Base-by-base conservation (phyloP, 805 yeast genomes). In the Yamadazyma philogaea region DNA sequence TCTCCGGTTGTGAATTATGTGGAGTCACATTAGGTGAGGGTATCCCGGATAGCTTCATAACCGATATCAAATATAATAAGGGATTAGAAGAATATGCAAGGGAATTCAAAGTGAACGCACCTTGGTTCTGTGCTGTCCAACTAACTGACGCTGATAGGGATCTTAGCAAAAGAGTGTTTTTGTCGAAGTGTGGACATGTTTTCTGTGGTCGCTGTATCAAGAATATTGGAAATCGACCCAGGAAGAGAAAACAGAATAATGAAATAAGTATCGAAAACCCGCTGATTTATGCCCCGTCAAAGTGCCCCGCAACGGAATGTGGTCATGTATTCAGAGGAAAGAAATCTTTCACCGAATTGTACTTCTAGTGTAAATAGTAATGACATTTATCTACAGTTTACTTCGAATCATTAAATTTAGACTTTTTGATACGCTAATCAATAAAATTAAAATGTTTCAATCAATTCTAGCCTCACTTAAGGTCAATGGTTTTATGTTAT, bases 151-250 rank as follows among this genome's bases (percentile, higher is more conserved):
- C 56, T 17, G 51, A 60, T n/a, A 44, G 45, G 22, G 63, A 60
- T 37, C 30, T 64, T 22, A 46, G 54, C 10, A 46, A 39, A 26
- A 41, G 71, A 27, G 43, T 60, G 10, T 88, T 82, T 54, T 72
- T 74, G 15, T 75, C 86, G 0, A 64, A 61, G 30, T 88, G 96
- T 67, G 96, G 96, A 0, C 96, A 88, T 64, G 75, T 81, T 0
- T 88, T 78, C 58, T 88, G 96, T 61, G 96, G 96, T 1, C 63
- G 91, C 32, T 88, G 96, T 63, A 84, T 84, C 17, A 78, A 78
- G 49, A 75, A 80, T 51, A 79, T 84, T n/a, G 75, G 74, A 14
- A 72, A 75, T 51, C 54, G 72, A 39, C 66, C 68, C n/a, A 38
- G 54, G 20, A 32, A 14, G 11, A 42, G 44, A 32, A 52, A 50